Base-by-base conservation (phyloP, 73 alveolate genomes). In the Effrenium voratum region DNA sequence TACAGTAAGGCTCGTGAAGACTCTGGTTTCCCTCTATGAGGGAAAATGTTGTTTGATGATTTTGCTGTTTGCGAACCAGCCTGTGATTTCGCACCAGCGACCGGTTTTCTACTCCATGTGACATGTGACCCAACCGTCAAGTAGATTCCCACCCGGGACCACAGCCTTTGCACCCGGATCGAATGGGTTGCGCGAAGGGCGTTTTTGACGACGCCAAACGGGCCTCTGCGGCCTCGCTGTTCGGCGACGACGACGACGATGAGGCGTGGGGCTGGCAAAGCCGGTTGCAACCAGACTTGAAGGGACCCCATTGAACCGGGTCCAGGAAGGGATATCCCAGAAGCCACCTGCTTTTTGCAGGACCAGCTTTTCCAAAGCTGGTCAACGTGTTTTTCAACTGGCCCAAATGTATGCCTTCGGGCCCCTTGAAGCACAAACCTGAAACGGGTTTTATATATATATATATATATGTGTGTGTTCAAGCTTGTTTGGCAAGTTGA, bases 221-320 rank as follows among this genome's bases (percentile, higher is more conserved):
- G 41, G 59, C 59, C 63, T 45, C 68, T 34, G 10, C 83, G 13
- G 57, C 76, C 12, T 68, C 86, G 57, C 75, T 90, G 28, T 90
- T 90, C 55, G 87, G 83, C 30, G 97, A 90, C 47, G 97, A 90
- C 43, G 97, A 90, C 28, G 97, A 90, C 52, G 97, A 90, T 40
- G 92, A 82, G 92, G 92, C 38, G 52, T 3, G 70, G 12, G 43
- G 57, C 16, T 38, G 82, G 63, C 70, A 22, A 16, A 49, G n/a
- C 26, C 8, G 47, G 40, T 19, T 44, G 68, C 44, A 19, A 8
- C 28, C n/a, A n/a, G n/a, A n/a, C n/a, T n/a, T n/a, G n/a, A n/a
- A n/a, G n/a, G n/a, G n/a, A n/a, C n/a, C n/a, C n/a, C n/a, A n/a
- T n/a, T n/a, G n/a, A n/a, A n/a, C n/a, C n/a, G n/a, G n/a, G n/a